phyloP scores from a whole-genome alignment of 306 rosid species.

The Quercus cerris region DNA sequence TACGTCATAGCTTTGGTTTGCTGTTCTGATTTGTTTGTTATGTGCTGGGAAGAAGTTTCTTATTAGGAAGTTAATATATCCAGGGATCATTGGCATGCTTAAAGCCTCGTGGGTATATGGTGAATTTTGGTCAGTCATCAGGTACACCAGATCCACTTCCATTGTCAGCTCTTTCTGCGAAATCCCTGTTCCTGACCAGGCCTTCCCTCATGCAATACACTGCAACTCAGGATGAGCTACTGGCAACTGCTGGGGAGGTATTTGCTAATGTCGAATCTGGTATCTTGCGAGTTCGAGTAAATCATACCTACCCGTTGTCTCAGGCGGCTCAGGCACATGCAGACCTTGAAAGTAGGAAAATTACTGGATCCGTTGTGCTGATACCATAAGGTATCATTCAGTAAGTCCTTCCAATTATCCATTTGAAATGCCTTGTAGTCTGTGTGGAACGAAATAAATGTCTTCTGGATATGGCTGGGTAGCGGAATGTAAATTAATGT shows the following conservation, averaged over 20 bases:
- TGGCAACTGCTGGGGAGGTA: conserved; percentile 67
- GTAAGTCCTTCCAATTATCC: neutral
- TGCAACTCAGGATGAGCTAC: conserved; percentile 59
- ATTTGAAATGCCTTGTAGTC: neutral
- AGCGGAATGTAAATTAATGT: neutral
- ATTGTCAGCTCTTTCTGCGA: conserved; percentile 58
- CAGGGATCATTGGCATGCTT: conserved; percentile 86
- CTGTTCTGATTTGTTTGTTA: neutral
- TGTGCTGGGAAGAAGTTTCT: neutral
- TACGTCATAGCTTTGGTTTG: neutral
- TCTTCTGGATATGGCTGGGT: neutral
- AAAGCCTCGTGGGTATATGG: conserved; percentile 72
- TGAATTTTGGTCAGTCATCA: conserved; percentile 82
- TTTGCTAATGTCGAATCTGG: conserved; percentile 64
- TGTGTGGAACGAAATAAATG: neutral
- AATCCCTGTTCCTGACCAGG: conserved; percentile 80
- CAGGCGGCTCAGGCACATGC: conserved; percentile 77
- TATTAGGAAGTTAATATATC: neutral
- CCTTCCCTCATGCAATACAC: conserved; percentile 64
- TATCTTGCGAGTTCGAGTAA: conserved; percentile 59
- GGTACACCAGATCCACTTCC: conserved; percentile 89
- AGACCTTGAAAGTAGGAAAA: conserved; percentile 73
- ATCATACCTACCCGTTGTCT: conserved; percentile 78
- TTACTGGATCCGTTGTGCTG: conserved; percentile 78
- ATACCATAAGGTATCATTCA: conserved; percentile 44